Conservation (phyloP, 345 rosid species). For the Bruguiera sexangula region DNA sequence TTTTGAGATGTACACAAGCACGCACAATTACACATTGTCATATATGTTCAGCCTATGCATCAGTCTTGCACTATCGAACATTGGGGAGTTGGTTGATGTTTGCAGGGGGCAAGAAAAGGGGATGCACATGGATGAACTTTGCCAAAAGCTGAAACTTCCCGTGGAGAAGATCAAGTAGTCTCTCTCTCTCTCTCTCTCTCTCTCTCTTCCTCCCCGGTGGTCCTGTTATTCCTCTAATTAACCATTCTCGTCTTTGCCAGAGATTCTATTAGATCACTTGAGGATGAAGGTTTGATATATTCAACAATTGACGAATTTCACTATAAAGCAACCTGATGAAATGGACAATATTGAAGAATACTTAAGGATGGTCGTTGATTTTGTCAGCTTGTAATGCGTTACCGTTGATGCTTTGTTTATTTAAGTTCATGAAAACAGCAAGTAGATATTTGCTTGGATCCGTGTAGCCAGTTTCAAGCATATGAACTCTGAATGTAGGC, state of each 20-base stretch:
- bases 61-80: neutral
- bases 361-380: neutral
- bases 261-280: conserved; percentile 67
- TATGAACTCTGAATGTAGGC: no score
- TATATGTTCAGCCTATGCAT: neutral
- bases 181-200: conserved; percentile 7
- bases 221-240: neutral
- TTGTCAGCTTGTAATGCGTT: neutral
- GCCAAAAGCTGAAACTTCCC: conserved; percentile 69
- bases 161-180: conserved; percentile 71
- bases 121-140: conserved; percentile 71
- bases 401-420: no score
- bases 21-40: neutral
- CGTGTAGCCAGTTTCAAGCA: no score
- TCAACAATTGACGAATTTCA: conserved; percentile 95
- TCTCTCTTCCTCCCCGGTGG: neutral
- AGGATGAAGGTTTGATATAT: conserved; percentile 86
- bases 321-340: conserved; percentile 72
- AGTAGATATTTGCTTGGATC: no score
- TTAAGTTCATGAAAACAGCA: no score
- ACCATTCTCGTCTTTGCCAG: conserved; percentile 26
- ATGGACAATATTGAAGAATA: conserved; percentile 16
- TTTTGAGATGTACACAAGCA: no score
- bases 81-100: conserved; percentile 5
- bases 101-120: conserved; percentile 77